Conservation (phyloP, 805 yeast species). For the Pichia ethanolica region DNA sequence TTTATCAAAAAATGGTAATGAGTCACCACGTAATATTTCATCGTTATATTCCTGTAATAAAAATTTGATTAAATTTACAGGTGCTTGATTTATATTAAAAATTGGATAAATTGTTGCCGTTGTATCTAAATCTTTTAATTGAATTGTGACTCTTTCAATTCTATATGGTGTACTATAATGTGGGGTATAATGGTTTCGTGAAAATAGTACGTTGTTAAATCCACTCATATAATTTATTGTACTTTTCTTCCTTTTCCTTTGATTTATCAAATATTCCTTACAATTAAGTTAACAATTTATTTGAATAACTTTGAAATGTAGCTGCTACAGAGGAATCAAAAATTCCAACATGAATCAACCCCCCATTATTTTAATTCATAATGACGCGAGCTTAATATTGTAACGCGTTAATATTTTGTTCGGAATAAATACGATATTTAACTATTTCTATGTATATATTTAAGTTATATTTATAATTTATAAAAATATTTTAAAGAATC, state of each 20-base stretch:
- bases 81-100: slow-evolving; percentile 56
- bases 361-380: too few species aligned
- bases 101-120: slow-evolving; percentile 91
- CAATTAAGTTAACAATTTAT: not conserved
- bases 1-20: slow-evolving; percentile 79
- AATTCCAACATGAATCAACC: too few species aligned
- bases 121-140: slow-evolving; percentile 82
- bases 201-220: slow-evolving; percentile 25
- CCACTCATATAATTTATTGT: slow-evolving; percentile 21
- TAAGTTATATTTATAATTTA: too few species aligned
- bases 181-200: slow-evolving; percentile 26
- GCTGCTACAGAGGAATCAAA: too few species aligned
- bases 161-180: slow-evolving; percentile 22
- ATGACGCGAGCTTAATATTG: too few species aligned
- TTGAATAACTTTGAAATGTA: too few species aligned
- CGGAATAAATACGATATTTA: too few species aligned
- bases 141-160: slow-evolving; percentile 63
- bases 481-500: too few species aligned
- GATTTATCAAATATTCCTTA: too few species aligned
- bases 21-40: slow-evolving; percentile 85
- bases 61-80: slow-evolving; percentile 71
- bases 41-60: slow-evolving; percentile 87
- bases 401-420: too few species aligned
- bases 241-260: too few species aligned
- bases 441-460: too few species aligned